Percentiles rank a stretch among this genome's conserved stretches.
phyloP scores from a whole-genome alignment of 352 stramenopile genomes.

The Blastocystis sp. region DNA sequence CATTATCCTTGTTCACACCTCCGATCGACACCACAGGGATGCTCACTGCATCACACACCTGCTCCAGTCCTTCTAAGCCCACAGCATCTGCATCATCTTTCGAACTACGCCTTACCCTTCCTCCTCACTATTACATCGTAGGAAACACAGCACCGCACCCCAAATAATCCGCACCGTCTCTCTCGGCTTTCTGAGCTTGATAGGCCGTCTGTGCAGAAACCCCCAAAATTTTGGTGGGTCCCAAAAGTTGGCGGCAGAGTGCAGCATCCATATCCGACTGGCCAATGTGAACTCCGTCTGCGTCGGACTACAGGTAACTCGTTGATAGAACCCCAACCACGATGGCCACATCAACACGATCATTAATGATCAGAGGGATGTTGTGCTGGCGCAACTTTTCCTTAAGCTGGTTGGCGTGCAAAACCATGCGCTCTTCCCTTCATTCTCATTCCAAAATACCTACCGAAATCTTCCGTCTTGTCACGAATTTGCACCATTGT shows the following conservation, averaged over 20 bases:
- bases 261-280: slow-evolving; percentile 27
- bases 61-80: slow-evolving; percentile 17
- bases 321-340: neutral
- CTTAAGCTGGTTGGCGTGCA: slow-evolving; percentile 31
- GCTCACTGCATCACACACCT: slow-evolving; percentile 3
- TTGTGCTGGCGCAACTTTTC: neutral
- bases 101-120: neutral
- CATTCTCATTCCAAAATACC: neutral
- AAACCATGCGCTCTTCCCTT: slow-evolving; percentile 38
- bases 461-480: slow-evolving; percentile 59
- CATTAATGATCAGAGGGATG: slow-evolving; percentile 61
- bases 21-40: slow-evolving; percentile 61
- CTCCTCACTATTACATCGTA: neutral
- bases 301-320: neutral
- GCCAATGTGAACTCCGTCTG: slow-evolving; percentile 55
- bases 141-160: slow-evolving; percentile 49
- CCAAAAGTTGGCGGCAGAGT: neutral
- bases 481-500: slow-evolving; percentile 61
- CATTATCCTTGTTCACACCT: slow-evolving; percentile 32
- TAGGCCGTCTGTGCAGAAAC: slow-evolving; percentile 53
- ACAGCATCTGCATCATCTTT: slow-evolving; percentile 51
- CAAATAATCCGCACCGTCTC: slow-evolving; percentile 30
- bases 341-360: slow-evolving; percentile 60
- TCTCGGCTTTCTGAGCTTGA: slow-evolving; percentile 22
- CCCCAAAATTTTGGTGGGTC: slow-evolving; percentile 36